Base-by-base conservation (phyloP, 1,284 basidiomycete species). In the Porodaedalea pini region DNA sequence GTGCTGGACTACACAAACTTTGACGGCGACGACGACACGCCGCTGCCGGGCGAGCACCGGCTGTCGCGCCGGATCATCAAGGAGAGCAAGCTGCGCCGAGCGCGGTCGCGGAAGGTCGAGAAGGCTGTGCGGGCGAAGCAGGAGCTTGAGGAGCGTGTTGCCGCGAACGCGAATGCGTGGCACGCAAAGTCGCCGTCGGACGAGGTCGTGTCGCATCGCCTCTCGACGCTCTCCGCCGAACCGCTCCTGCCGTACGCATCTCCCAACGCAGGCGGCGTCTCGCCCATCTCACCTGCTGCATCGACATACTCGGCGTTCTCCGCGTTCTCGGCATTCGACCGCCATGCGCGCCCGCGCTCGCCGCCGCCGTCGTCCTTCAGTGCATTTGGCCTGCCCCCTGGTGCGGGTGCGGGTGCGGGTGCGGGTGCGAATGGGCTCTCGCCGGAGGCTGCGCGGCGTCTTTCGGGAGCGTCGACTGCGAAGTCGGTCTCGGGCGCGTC, bases 1-100 rank as follows among this genome's bases (percentile, higher is more conserved):
- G 76, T 82, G 0, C 72, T 87, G 15, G 89, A 92, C 63, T 73
- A 90, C 54, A 92, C 90, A 5, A 88, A 92, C 64, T 94, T 90
- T 64, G 89, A 92, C 61, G 89, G 88, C 25, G 88, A 92, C 61
- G 80, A 89, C 60, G 86, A 91, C 64, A 74, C 79, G 27, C 75
- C 74, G 2, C 70, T 83, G 4, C 81, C 83, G 0, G 85, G 80
- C 17, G 90, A 94, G 66, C 73, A 73, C 19, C 73, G 76, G 62
- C 76, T 94, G 37, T 87, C 80, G 57, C 72, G 74, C 44, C 74
- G 74, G 37, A 74, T 94, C 34, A 80, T 78, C 64, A 82, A 83
- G 62, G 83, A 88, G 67, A 91, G 92, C 11, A 83, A 80, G 66
- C 62, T 83, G n/a, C 78, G 85, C 1, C 76, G 90, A 15, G 79